Conservation (phyloP, 2,329 filamentous ascomycete genomes). For the Aspergillus ruber region DNA sequence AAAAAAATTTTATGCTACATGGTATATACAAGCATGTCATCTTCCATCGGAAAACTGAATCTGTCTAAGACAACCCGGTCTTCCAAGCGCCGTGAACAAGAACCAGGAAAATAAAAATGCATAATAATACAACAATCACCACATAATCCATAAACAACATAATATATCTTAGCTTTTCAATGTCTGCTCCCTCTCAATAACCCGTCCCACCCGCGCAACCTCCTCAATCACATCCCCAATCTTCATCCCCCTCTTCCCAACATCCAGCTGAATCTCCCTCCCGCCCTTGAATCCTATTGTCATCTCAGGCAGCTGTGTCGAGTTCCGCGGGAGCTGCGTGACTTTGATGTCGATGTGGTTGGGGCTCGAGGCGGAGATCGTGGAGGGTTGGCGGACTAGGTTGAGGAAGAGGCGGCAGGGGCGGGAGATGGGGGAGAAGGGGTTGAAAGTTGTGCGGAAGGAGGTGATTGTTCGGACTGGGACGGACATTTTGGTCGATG, state of each 20-base stretch:
- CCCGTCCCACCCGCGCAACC: constrained; percentile 80
- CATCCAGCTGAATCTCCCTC: constrained; percentile 77
- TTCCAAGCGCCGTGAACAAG: neutral
- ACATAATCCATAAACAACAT: constrained; percentile 3
- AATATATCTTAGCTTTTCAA: constrained; percentile 44
- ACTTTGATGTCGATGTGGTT: constrained; percentile 69
- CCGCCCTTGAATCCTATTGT: constrained; percentile 91
- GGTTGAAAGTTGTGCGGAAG: constrained; percentile 83
- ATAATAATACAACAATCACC: neutral
- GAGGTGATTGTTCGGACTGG: constrained; percentile 53
- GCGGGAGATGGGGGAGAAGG: constrained; percentile 72
- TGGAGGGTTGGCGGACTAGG: constrained; percentile 73
- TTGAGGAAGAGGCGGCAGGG: constrained; percentile 84
- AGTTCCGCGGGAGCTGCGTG: constrained; percentile 64
- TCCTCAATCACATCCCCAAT: constrained; percentile 85
- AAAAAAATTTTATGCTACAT: too few species aligned
- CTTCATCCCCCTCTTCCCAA: constrained; percentile 68
- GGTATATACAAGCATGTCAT: too few species aligned
- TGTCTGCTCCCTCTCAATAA: constrained; percentile 75
- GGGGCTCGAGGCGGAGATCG: constrained; percentile 69
- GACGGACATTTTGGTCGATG: constrained; percentile 30
- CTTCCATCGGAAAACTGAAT: too few species aligned
- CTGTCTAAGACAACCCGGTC: neutral
- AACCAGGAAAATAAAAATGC: neutral
- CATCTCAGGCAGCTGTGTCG: constrained; percentile 62